A percentile compares a stretch with the other conserved stretches of the same genome.
phyloP scores from a whole-genome alignment of 768 basidiomycete species.

The Amanita phalloides region DNA sequence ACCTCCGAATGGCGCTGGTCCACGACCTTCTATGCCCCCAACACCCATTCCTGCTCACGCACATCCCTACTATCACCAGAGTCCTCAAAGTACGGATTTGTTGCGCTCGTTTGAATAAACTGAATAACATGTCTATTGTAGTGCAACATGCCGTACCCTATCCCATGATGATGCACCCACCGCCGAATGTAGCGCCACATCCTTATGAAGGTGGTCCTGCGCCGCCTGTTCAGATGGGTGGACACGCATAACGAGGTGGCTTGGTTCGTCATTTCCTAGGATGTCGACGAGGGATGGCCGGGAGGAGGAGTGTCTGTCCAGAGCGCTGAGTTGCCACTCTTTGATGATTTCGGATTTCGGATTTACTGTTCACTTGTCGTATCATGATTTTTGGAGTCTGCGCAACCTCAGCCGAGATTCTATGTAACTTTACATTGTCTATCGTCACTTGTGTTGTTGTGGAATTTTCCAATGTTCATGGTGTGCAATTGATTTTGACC shows the following conservation, averaged over 20 bases:
- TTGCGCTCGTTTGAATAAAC: constrained; percentile 14
- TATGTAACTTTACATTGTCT: constrained; percentile 4
- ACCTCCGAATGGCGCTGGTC: constrained; percentile 67
- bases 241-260: constrained; percentile 42
- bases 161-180: constrained; percentile 88
- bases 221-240: constrained; percentile 69
- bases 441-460: constrained; percentile 22
- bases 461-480: constrained; percentile 22
- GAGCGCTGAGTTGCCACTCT: constrained; percentile 1
- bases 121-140: constrained; percentile 27
- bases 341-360: constrained; percentile 2
- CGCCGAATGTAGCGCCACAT: constrained; percentile 57
- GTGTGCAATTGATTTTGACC: background rate
- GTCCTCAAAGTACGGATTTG: constrained; percentile 60
- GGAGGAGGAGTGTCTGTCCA: background rate
- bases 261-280: background rate
- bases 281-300: constrained; percentile 4
- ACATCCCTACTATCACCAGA: constrained; percentile 83
- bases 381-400: constrained; percentile 8
- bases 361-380: constrained; percentile 4
- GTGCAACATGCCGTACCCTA: constrained; percentile 83
- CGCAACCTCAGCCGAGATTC: constrained; percentile 9
- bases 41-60: constrained; percentile 83
- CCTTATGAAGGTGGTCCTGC: constrained; percentile 64
- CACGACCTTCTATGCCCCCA: constrained; percentile 84